These are phyloP conservation scores for Lepraria neglecta DNA, from an alignment of 495 filamentous ascomycete genomes.

Conservation along the genomic window DNA sequence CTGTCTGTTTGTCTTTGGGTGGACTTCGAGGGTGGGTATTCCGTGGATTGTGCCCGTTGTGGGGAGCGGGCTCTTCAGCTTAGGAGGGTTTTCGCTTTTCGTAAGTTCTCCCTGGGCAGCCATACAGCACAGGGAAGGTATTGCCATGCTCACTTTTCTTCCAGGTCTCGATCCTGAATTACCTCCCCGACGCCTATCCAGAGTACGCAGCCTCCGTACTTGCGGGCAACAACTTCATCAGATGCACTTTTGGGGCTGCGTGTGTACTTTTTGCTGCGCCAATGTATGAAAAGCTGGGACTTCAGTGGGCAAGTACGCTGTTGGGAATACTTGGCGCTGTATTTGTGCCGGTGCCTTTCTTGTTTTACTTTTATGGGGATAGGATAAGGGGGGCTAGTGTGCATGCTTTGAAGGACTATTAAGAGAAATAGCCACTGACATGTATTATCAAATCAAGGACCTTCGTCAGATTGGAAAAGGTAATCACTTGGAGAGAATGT, in stretches of 20 bases:
- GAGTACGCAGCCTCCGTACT: constrained; percentile 41
- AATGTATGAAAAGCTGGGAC: constrained; percentile 45
- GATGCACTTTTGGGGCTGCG: constrained; percentile 44
- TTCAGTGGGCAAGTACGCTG: constrained; percentile 50
- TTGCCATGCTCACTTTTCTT: constrained; percentile 31
- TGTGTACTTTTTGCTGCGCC: constrained; percentile 41
- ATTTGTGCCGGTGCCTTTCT: constrained; percentile 63
- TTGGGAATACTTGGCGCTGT: constrained; percentile 46
- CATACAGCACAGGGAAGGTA: not conserved
- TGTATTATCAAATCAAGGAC: no score
- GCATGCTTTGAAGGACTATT: constrained; percentile 3
- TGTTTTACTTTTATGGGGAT: constrained; percentile 15
- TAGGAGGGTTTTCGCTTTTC: constrained; percentile 51
- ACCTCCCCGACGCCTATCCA: constrained; percentile 49
- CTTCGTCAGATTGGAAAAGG: no score
- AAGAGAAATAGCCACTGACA: no score
- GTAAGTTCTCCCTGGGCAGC: constrained; percentile 44
- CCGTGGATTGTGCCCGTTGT: constrained; percentile 51
- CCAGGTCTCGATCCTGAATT: constrained; percentile 48
- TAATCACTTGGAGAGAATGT: no score
- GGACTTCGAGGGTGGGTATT: constrained; percentile 44
- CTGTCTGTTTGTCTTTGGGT: constrained; percentile 53
- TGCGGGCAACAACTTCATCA: constrained; percentile 43
- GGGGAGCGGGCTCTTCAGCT: constrained; percentile 58
- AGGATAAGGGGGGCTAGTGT: not conserved